These are phyloP conservation scores for Hypoxylon sp. DNA, from an alignment of 2,329 filamentous ascomycete genomes.

Conservation along the genomic window DNA sequence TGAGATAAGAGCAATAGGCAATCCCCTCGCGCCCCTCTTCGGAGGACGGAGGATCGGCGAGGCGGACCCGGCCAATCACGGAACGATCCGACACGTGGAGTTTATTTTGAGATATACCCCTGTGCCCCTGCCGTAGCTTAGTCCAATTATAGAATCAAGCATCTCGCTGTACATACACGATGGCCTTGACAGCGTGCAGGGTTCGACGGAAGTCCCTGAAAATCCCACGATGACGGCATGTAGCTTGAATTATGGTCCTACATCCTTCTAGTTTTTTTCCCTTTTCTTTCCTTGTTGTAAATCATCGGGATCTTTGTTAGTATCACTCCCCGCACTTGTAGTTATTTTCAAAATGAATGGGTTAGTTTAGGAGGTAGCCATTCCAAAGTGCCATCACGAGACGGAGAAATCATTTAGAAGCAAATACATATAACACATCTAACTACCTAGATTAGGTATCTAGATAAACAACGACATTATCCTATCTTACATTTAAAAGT, in stretches of 20 bases:
- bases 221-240: conserved; percentile 2
- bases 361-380: no score
- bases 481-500: no score
- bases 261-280: neutral
- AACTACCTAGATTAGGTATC: neutral
- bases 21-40: no score
- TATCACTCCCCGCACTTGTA: no score
- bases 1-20: no score
- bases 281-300: no score
- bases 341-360: no score
- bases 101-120: neutral
- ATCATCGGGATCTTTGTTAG: neutral
- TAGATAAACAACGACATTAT: no score
- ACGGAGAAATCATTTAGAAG: neutral
- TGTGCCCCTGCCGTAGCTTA: conserved; percentile 2
- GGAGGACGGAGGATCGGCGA: no score
- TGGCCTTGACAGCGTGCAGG: conserved; percentile 7
- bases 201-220: neutral
- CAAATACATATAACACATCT: neutral
- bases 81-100: neutral
- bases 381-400: no score
- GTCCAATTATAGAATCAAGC: conserved; percentile 20
- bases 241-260: conserved; percentile 4
- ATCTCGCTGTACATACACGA: neutral
- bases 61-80: neutral